Evolutionary conservation across 2,329 filamentous ascomycete species (phyloP).

Genomic region (Colletotrichum spinosum): DNA sequence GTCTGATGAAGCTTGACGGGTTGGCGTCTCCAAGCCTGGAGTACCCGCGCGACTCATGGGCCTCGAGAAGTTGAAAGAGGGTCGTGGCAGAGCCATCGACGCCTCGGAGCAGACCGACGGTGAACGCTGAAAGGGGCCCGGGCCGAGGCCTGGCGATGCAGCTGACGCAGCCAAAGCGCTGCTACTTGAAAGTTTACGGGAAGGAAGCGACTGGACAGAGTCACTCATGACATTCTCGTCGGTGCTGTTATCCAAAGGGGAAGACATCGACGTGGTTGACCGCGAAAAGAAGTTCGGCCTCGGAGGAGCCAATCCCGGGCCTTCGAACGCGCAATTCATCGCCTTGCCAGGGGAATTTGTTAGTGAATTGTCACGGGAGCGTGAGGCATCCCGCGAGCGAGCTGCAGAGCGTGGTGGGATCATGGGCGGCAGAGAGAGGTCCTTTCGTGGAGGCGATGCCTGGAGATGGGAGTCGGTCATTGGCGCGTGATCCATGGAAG

Average conservation of each 20-base stretch:
- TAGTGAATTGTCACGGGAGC: slow-evolving; percentile 43
- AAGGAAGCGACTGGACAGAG: slow-evolving; percentile 71
- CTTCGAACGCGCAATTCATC: slow-evolving; percentile 61
- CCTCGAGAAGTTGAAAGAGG: slow-evolving; percentile 93
- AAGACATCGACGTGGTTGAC: slow-evolving; percentile 71
- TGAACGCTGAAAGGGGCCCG: slow-evolving; percentile 72
- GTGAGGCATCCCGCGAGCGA: slow-evolving; percentile 36
- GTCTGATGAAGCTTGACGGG: slow-evolving; percentile 73
- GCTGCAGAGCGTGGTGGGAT: slow-evolving; percentile 40
- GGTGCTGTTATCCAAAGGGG: slow-evolving; percentile 74
- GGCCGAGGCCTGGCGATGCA: slow-evolving; percentile 69
- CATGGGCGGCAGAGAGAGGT: slow-evolving; percentile 48
- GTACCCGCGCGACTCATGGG: slow-evolving; percentile 82
- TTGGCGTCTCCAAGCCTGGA: slow-evolving; percentile 67
- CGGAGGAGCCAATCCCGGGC: slow-evolving; percentile 63
- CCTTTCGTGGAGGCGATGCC: slow-evolving; percentile 44
- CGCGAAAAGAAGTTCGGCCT: slow-evolving; percentile 62
- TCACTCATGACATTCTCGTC: slow-evolving; percentile 72
- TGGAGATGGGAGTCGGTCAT: slow-evolving; percentile 41
- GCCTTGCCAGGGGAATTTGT: slow-evolving; percentile 58
- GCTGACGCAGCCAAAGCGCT: slow-evolving; percentile 56
- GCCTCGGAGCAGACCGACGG: slow-evolving; percentile 87
- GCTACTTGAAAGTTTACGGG: slow-evolving; percentile 82
- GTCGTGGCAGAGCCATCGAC: slow-evolving; percentile 75
- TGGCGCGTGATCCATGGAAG: slow-evolving; percentile 57